Evolutionary conservation across 345 rosid genomes (phyloP).

Genomic region (Noccaea bulbosa): DNA sequence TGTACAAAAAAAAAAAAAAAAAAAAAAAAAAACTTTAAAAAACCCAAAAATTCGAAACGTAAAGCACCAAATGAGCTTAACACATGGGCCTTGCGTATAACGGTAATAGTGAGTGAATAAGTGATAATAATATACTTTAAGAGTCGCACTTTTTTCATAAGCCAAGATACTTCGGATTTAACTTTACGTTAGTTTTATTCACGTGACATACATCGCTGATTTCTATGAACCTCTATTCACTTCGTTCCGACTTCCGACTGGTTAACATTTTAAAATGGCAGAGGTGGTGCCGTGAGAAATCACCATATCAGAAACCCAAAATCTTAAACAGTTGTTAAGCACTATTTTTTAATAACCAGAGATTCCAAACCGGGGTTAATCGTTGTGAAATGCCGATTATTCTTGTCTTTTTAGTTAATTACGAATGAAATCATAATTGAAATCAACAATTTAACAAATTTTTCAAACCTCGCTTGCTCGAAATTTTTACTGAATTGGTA

Average conservation of each 20-base stretch:
- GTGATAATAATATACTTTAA: background rate
- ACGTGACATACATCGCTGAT: conserved; percentile 1
- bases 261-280: background rate
- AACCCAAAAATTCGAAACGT: background rate
- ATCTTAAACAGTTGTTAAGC: too few species aligned
- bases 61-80: background rate
- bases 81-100: conserved; percentile 1
- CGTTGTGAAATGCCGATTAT: too few species aligned
- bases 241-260: background rate
- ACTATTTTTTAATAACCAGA: too few species aligned
- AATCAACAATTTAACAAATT: too few species aligned
- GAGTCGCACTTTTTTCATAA: conserved; percentile 9
- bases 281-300: background rate
- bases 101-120: background rate
- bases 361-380: too few species aligned
- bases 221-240: background rate
- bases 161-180: conserved; percentile 15
- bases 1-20: too few species aligned
- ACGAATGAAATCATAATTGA: too few species aligned
- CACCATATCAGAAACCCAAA: background rate
- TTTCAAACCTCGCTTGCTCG: background rate
- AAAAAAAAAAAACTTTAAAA: background rate
- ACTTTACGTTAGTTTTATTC: conserved; percentile 6
- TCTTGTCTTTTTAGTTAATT: too few species aligned
- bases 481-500: background rate